Conservation (phyloP, 805 yeast species). For the Metschnikowia gelsemii region DNA sequence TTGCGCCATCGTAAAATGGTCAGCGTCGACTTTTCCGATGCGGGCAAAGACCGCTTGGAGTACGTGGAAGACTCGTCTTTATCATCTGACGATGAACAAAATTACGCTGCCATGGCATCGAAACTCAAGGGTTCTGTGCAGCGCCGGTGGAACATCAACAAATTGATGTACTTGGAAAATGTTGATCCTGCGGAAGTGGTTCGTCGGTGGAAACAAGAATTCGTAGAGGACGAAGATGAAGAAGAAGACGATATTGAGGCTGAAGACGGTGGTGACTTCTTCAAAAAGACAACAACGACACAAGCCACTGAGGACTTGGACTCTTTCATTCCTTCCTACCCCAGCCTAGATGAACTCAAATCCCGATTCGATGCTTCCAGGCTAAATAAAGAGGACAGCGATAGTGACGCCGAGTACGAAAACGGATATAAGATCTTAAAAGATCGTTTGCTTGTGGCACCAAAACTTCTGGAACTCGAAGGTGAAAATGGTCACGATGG, state of each 20-base stretch:
- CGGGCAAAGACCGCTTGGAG: constrained; percentile 34
- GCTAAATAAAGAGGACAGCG: constrained; percentile 14
- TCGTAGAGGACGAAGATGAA: constrained; percentile 41
- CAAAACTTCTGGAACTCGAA: constrained; percentile 40
- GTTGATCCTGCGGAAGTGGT: constrained; percentile 72
- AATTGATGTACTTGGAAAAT: constrained; percentile 75
- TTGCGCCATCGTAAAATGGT: constrained; percentile 29
- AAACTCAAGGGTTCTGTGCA: constrained; percentile 54
- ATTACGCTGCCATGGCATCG: constrained; percentile 54
- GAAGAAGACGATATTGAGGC: constrained; percentile 39
- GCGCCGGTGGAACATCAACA: constrained; percentile 75
- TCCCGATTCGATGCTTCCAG: constrained; percentile 44
- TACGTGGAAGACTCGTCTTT: constrained; percentile 49
- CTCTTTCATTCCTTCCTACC: constrained; percentile 35
- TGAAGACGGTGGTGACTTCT: constrained; percentile 45
- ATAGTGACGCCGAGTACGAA: constrained; percentile 39
- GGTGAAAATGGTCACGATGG: constrained; percentile 24
- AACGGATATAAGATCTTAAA: constrained; percentile 44
- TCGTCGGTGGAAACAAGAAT: constrained; percentile 65
- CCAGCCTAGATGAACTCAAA: constrained; percentile 43
- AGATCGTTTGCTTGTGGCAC: constrained; percentile 54
- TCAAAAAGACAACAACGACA: constrained; percentile 45
- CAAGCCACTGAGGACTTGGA: constrained; percentile 37
- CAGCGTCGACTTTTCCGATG: constrained; percentile 47
- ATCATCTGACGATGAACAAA: constrained; percentile 39